Conservation (phyloP, 805 yeast genomes). For the Suhomyces xylopsoci region DNA sequence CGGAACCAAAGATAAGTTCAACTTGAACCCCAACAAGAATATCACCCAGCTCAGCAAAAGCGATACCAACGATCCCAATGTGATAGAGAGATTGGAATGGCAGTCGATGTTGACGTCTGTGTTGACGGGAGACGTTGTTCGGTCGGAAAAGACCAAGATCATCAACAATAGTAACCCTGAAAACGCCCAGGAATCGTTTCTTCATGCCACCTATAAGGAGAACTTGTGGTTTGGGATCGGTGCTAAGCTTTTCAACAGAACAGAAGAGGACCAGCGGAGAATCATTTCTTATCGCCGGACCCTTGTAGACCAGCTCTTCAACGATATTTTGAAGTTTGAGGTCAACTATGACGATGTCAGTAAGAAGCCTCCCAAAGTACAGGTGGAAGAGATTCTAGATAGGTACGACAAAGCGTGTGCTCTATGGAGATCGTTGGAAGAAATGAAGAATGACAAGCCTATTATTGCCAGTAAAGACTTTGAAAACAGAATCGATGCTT, state of each 20-base stretch:
- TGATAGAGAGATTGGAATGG: conserved; percentile 87
- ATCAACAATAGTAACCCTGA: conserved; percentile 45
- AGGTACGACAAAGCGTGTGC: conserved; percentile 65
- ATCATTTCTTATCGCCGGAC: conserved; percentile 67
- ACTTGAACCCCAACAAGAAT: conserved; percentile 25
- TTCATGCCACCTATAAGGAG: conserved; percentile 58
- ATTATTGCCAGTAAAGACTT: conserved; percentile 62
- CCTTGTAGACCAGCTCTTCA: conserved; percentile 67
- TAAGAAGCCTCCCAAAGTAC: conserved; percentile 33
- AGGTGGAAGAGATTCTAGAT: conserved; percentile 56
- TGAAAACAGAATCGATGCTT: conserved; percentile 63
- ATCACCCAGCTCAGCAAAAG: conserved; percentile 36
- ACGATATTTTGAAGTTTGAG: conserved; percentile 64
- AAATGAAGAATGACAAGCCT: conserved; percentile 79
- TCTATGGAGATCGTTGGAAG: conserved; percentile 74
- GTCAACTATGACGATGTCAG: conserved; percentile 41
- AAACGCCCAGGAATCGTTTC: conserved; percentile 43
- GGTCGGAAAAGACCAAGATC: conserved; percentile 80
- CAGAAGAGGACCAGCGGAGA: conserved; percentile 73
- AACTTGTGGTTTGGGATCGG: conserved; percentile 85
- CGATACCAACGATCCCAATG: conserved; percentile 44
- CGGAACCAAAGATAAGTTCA: conserved; percentile 8
- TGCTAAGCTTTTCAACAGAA: conserved; percentile 76
- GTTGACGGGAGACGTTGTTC: conserved; percentile 90
- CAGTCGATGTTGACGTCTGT: conserved; percentile 90